phyloP scores from a whole-genome alignment of 257 asterid genomes.

The Penstemon newberryi region DNA sequence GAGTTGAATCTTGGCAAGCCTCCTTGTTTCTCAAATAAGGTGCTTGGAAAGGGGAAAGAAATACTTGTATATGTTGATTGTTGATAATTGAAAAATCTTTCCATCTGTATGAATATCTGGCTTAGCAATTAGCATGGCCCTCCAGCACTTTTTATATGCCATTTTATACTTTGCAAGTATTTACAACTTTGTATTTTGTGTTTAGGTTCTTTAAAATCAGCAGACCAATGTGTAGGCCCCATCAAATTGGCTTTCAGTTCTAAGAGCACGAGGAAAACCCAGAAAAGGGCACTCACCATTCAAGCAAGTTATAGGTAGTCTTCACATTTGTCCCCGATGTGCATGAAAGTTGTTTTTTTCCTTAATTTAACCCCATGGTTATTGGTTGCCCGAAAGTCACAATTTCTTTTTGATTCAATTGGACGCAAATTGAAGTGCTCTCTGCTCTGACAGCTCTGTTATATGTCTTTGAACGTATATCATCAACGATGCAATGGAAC shows the following conservation, averaged over 20 bases:
- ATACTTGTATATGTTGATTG: conserved; percentile 1
- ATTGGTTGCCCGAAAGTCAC: not conserved
- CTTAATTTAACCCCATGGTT: not conserved
- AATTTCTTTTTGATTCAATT: not conserved
- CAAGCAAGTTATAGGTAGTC: conserved; percentile 71
- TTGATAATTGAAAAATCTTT: not conserved
- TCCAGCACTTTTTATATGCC: conserved; percentile 8
- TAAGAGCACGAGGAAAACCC: conserved; percentile 44
- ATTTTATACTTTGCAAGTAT: not conserved
- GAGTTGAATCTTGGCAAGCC: no score
- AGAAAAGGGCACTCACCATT: conserved; percentile 47
- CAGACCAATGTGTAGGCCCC: conserved; percentile 47
- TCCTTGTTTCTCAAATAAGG: not conserved
- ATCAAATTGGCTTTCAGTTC: conserved; percentile 48
- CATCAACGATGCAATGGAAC: not conserved
- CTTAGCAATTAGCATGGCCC: conserved; percentile 6
- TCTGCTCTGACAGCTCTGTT: conserved; percentile 5
- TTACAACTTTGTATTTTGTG: conserved; percentile 18
- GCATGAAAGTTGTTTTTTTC: conserved; percentile 5
- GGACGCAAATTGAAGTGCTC: not conserved
- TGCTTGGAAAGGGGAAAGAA: conserved; percentile 19
- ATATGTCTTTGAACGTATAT: conserved; percentile 7
- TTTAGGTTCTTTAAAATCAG: conserved; percentile 56
- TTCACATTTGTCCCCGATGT: conserved; percentile 1
- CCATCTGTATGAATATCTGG: not conserved